These are phyloP conservation scores for Neonectria sp. DNA, from an alignment of 2,329 filamentous ascomycete genomes.

Conservation along the genomic window DNA sequence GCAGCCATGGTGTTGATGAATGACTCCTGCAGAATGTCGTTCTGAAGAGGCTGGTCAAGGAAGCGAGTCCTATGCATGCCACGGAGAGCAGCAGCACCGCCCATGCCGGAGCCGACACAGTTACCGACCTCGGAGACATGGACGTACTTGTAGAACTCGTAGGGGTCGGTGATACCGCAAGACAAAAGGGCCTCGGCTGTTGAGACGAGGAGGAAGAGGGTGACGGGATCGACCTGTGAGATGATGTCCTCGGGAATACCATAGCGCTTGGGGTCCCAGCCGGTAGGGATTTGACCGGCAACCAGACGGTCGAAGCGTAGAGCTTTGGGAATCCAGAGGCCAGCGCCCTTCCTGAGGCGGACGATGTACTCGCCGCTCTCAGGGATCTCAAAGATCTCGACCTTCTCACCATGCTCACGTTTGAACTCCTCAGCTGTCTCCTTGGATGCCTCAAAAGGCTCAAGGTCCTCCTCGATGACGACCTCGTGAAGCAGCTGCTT, in stretches of 20 bases:
- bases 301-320: slow-evolving; percentile 97
- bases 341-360: slow-evolving; percentile 94
- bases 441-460: slow-evolving; percentile 97
- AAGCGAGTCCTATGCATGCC: slow-evolving; percentile 99
- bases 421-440: slow-evolving; percentile 98
- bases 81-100: slow-evolving; percentile 90
- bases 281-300: slow-evolving; percentile 95
- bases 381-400: slow-evolving; percentile 95
- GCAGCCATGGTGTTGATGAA: slow-evolving; percentile 99
- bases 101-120: slow-evolving; percentile 98
- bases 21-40: slow-evolving; percentile 98
- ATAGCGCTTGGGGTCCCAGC: slow-evolving; percentile 97
- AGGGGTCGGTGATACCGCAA: slow-evolving; percentile 97
- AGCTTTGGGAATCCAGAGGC: slow-evolving; percentile 95
- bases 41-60: slow-evolving; percentile 97
- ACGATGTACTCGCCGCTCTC: slow-evolving; percentile 96
- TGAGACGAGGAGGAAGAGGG: slow-evolving; percentile 93
- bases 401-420: slow-evolving; percentile 97
- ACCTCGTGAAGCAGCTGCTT: slow-evolving; percentile 99
- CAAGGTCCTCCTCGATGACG: slow-evolving; percentile 96
- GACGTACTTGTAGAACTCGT: slow-evolving; percentile 99
- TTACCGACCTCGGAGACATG: slow-evolving; percentile 98
- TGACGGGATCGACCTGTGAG: slow-evolving; percentile 96
- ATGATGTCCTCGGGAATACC: slow-evolving; percentile 98
- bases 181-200: slow-evolving; percentile 93